A percentile compares a stretch with the other conserved stretches of the same genome.
These are phyloP conservation scores for Lactarius sp. DNA, from an alignment of 768 basidiomycete genomes.

Conservation along the genomic window DNA sequence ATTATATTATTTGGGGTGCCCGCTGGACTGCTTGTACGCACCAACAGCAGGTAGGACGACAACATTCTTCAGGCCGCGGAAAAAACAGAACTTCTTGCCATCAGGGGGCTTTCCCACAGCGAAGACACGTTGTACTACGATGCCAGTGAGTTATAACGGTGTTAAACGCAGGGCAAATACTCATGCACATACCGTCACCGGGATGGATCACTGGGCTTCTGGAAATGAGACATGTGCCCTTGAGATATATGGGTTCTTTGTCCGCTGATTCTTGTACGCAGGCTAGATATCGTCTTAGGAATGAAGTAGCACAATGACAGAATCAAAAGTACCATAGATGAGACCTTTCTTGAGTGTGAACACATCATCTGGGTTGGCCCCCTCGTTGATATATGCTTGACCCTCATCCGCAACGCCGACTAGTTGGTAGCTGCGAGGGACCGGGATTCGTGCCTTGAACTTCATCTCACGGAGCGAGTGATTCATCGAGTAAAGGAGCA, in stretches of 20 bases:
- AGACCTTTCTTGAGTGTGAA: slow-evolving; percentile 27
- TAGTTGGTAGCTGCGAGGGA: slow-evolving; percentile 61
- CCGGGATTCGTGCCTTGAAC: slow-evolving; percentile 64
- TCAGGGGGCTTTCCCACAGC: slow-evolving; percentile 31
- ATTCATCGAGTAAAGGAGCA: slow-evolving; percentile 48
- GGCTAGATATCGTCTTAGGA: neutral
- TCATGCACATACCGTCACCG: slow-evolving; percentile 29
- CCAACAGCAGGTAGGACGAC: slow-evolving; percentile 53
- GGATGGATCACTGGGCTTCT: slow-evolving; percentile 33
- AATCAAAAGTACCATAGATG: slow-evolving; percentile 2
- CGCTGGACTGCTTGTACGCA: neutral
- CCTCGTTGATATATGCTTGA: neutral
- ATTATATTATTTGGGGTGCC: neutral
- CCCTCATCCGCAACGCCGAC: slow-evolving; percentile 85
- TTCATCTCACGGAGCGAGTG: slow-evolving; percentile 50
- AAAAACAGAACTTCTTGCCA: slow-evolving; percentile 9
- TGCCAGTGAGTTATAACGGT: neutral
- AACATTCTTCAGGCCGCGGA: slow-evolving; percentile 6
- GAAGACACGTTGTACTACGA: slow-evolving; percentile 24
- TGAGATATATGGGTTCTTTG: slow-evolving; percentile 1
- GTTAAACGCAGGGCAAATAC: neutral
- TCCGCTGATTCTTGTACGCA: slow-evolving; percentile 8
- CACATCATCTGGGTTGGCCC: slow-evolving; percentile 13
- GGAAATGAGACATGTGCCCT: slow-evolving; percentile 25
- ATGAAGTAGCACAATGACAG: neutral